phyloP scores from a whole-genome alignment of 768 basidiomycete species.

The Mycena floridula region DNA sequence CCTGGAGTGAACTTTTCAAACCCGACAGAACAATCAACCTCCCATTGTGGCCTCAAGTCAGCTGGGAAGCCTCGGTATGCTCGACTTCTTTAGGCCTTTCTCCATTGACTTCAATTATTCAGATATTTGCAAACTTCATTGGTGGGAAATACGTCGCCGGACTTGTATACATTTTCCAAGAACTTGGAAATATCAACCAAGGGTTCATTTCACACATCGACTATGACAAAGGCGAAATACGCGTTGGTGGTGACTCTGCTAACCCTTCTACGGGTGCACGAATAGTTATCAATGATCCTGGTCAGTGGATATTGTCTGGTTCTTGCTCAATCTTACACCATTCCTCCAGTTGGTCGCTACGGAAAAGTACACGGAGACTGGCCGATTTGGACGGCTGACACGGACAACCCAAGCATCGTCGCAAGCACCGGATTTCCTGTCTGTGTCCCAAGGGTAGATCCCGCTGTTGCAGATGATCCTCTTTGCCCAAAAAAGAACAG shows the following conservation, averaged over 20 bases:
- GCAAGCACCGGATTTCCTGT: slow-evolving; percentile 11
- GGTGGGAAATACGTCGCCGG: slow-evolving; percentile 9
- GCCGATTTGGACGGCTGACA: slow-evolving; percentile 16
- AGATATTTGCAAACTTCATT: slow-evolving; percentile 13
- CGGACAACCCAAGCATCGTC: slow-evolving; percentile 12
- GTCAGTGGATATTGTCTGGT: slow-evolving; percentile 2
- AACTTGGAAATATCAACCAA: slow-evolving; percentile 9
- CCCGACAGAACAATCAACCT: slow-evolving; percentile 8
- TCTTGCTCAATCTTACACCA: too few species aligned
- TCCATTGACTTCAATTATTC: not conserved
- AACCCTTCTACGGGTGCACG: slow-evolving; percentile 2
- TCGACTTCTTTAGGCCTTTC: not conserved
- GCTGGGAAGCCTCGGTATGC: slow-evolving; percentile 10
- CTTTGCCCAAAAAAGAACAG: slow-evolving; percentile 12
- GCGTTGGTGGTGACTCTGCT: not conserved
- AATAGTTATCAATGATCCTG: slow-evolving; percentile 13
- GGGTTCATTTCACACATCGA: slow-evolving; percentile 21
- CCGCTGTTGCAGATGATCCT: slow-evolving; percentile 9
- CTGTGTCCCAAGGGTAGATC: slow-evolving; percentile 7
- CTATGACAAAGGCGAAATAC: not conserved
- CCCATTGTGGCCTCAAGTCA: slow-evolving; percentile 12
- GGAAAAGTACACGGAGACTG: slow-evolving; percentile 12
- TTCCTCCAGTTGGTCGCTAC: slow-evolving; percentile 9
- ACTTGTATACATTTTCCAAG: slow-evolving; percentile 11
- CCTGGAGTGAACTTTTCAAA: slow-evolving; percentile 12